Evolutionary conservation across 768 basidiomycete genomes (phyloP).

Genomic region (Zangia roseola): DNA sequence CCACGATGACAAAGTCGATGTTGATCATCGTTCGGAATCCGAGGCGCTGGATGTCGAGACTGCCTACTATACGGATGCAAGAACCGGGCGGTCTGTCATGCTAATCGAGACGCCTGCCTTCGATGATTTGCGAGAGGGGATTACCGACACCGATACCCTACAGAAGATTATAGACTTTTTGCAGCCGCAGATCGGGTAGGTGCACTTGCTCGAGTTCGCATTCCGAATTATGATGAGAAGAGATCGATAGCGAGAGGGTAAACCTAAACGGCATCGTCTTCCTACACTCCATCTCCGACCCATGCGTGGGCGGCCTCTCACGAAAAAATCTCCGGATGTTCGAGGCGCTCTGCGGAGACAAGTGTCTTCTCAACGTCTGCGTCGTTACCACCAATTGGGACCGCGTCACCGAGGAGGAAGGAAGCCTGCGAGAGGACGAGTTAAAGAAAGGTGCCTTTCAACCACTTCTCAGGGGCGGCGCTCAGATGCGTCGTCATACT

Average conservation of each 20-base stretch:
- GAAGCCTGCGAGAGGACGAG: constrained; percentile 26
- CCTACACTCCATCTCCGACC: constrained; percentile 43
- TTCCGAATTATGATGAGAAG: not conserved
- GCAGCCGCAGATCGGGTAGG: too few species aligned
- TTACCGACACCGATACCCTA: too few species aligned
- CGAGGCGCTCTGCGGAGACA: constrained; percentile 43
- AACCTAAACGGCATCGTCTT: constrained; percentile 44
- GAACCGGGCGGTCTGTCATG: too few species aligned
- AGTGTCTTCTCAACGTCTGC: constrained; percentile 39
- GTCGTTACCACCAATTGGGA: constrained; percentile 50
- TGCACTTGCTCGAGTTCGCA: not conserved
- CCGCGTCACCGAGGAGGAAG: constrained; percentile 26
- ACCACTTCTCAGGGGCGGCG: constrained; percentile 40
- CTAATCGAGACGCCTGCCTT: too few species aligned
- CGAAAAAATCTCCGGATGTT: constrained; percentile 44
- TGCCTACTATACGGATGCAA: too few species aligned
- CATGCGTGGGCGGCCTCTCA: constrained; percentile 41
- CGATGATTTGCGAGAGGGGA: too few species aligned
- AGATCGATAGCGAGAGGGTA: not conserved
- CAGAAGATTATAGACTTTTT: too few species aligned
- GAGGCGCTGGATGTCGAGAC: too few species aligned
- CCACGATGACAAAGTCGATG: too few species aligned
- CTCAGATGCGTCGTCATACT: constrained; percentile 37
- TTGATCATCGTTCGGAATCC: too few species aligned
- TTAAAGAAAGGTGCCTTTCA: constrained; percentile 41